phyloP scores from a whole-genome alignment of 306 rosid species.

The Dalbergia oliveri region DNA sequence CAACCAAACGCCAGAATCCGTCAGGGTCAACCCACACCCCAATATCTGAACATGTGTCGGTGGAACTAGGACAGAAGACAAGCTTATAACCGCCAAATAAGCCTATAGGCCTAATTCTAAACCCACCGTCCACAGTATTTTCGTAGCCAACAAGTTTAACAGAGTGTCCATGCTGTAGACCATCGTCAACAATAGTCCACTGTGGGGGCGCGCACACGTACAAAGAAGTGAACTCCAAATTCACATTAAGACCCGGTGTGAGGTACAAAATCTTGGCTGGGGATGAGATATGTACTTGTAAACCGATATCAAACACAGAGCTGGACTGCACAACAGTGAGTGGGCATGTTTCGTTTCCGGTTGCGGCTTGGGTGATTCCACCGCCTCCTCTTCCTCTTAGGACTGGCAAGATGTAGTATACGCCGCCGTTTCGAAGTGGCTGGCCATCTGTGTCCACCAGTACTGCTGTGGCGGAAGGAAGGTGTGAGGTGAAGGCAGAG shows the following conservation, averaged over 20 bases:
- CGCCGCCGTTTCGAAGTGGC: not conserved
- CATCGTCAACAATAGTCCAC: not conserved
- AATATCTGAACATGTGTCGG: not conserved
- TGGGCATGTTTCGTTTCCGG: constrained; percentile 4
- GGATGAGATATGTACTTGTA: not conserved
- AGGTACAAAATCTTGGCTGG: not conserved
- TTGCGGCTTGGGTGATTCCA: not conserved
- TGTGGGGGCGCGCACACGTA: not conserved
- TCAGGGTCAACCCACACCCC: not conserved
- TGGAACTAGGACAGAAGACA: not conserved
- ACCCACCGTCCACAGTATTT: not conserved
- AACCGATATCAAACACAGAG: not conserved
- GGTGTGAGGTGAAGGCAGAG: not conserved
- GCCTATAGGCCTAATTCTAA: not conserved
- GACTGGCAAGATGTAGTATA: not conserved
- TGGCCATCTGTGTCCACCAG: not conserved
- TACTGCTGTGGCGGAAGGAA: not conserved
- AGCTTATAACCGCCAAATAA: not conserved
- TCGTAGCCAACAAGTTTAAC: not conserved
- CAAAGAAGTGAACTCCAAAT: not conserved
- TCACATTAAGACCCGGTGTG: too few species aligned
- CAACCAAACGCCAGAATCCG: not conserved
- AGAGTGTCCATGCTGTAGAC: too few species aligned
- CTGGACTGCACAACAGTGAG: not conserved
- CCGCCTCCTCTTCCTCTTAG: not conserved